Evolutionary conservation across 768 basidiomycete species (phyloP), one percentile per base, ranked within the genome.

Genomic region (Flagelloscypha sp.): DNA sequence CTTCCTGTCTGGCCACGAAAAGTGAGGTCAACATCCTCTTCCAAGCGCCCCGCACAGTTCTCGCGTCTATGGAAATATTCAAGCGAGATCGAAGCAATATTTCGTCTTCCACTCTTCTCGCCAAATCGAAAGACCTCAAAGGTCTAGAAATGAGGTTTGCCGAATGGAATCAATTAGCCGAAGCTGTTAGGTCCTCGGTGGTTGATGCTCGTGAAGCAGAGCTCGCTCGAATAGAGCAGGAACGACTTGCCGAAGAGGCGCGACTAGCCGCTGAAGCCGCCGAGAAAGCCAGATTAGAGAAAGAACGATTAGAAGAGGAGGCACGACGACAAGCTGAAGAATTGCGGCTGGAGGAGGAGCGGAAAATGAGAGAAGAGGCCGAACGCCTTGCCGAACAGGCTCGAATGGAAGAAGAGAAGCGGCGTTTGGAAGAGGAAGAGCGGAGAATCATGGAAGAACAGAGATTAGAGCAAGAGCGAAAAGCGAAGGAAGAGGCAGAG

Each of bases 91-190:
- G n/a, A n/a, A n/a, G n/a, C n/a, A n/a, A n/a, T n/a, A n/a, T n/a
- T n/a, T n/a, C n/a, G n/a, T n/a, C n/a, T n/a, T n/a, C n/a, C n/a
- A n/a, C n/a, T n/a, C n/a, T 72, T 37, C 53, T 60, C 13, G 53
- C 74, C 9, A 69, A 82, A 28, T 55, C 58, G 27, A 60, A 65
- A 37, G 61, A 63, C 6, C 59, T 74, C 11, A 68, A 78, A 45
- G 70, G 76, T 41, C 57, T 65, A 1, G 73, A 77, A 42, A 41
- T 62, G 12, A 64, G 61, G 27, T 56, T 74, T 31, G 63, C 55
- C 24, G 52, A 57, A 1, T 83, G 75, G 72, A 52, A 61, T 25
- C 66, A 73, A 37, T 61, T 61, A 38, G 41, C 62, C 17, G 57
- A 59, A 13, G 40, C 59, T 24, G 61, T 76, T 23, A 58, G 60